These are phyloP conservation scores for Plenodomus lindquistii DNA, from an alignment of 2,329 filamentous ascomycete species.

Conservation along the genomic window DNA sequence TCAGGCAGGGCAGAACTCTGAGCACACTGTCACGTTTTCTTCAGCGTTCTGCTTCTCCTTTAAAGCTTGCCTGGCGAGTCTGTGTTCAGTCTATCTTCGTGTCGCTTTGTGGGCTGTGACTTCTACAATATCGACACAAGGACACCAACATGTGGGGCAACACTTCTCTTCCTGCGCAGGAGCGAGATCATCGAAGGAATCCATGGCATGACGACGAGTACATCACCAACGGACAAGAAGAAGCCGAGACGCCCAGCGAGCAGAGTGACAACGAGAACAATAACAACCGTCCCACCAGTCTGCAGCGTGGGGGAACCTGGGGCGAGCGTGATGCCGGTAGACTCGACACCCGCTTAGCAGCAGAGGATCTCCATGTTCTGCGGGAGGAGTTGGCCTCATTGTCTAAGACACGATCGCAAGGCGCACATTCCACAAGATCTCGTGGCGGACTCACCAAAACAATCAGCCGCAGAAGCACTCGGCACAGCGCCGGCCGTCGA, in stretches of 20 bases:
- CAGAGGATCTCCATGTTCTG: slow-evolving; percentile 64
- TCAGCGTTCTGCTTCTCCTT: background rate
- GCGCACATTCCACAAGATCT: slow-evolving; percentile 24
- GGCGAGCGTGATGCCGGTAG: slow-evolving; percentile 64
- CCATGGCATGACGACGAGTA: slow-evolving; percentile 42
- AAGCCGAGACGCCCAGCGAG: slow-evolving; percentile 6
- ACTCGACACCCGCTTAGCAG: slow-evolving; percentile 56
- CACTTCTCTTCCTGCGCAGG: slow-evolving; percentile 17
- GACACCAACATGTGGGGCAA: slow-evolving; percentile 27
- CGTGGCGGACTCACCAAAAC: slow-evolving; percentile 27
- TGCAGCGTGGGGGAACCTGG: slow-evolving; percentile 57
- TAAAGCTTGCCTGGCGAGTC: background rate
- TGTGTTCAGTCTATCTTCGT: background rate
- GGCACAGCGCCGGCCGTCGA: slow-evolving; percentile 15
- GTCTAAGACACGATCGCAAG: slow-evolving; percentile 48
- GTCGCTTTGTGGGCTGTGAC: background rate
- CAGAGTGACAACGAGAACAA: slow-evolving; percentile 21
- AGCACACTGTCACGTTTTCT: background rate
- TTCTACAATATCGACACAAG: background rate
- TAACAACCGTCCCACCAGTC: slow-evolving; percentile 27
- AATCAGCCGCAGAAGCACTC: slow-evolving; percentile 33
- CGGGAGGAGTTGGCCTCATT: slow-evolving; percentile 59
- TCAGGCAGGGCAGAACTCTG: background rate
- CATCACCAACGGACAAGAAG: slow-evolving; percentile 21
- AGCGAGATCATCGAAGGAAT: slow-evolving; percentile 33